Evolutionary conservation across 2,329 filamentous ascomycete genomes (phyloP).

Genomic region (Colletotrichum abscissum): DNA sequence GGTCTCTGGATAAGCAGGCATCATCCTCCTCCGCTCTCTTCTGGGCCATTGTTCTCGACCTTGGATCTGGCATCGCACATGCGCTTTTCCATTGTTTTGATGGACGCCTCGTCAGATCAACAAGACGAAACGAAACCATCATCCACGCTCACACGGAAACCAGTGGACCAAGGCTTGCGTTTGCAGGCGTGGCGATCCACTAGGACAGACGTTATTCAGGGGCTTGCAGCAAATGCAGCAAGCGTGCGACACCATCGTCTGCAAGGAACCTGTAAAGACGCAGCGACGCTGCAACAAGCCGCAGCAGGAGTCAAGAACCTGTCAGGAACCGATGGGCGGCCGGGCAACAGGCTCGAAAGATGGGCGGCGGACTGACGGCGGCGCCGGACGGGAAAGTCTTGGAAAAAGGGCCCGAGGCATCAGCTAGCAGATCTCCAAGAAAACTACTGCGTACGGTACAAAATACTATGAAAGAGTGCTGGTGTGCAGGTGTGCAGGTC

Average conservation of each 20-base stretch:
- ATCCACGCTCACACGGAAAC: constrained; percentile 26
- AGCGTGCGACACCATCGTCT: constrained; percentile 21
- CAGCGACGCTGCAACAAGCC: constrained; percentile 8
- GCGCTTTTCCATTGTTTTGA: constrained; percentile 31
- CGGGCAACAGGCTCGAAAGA: constrained; percentile 29
- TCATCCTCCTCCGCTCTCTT: neutral
- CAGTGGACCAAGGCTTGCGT: constrained; percentile 28
- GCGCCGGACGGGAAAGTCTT: constrained; percentile 25
- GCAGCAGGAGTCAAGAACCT: constrained; percentile 26
- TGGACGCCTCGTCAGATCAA: constrained; percentile 29
- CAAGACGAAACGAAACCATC: constrained; percentile 34
- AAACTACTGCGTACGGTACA: neutral
- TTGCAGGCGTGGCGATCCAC: constrained; percentile 33
- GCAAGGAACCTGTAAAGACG: constrained; percentile 19
- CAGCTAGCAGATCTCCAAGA: neutral
- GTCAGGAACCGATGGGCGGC: constrained; percentile 27
- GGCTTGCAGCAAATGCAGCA: constrained; percentile 37
- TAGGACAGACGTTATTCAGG: constrained; percentile 30
- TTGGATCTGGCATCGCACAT: constrained; percentile 17
- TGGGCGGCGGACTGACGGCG: constrained; percentile 22
- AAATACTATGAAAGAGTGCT: neutral
- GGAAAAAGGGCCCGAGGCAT: constrained; percentile 12
- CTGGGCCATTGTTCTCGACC: constrained; percentile 7
- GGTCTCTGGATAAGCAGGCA: neutral
- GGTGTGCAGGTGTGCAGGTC: neutral